Conservation (phyloP, 139 green algal species). For the Limnomonas spitsbergensis region DNA sequence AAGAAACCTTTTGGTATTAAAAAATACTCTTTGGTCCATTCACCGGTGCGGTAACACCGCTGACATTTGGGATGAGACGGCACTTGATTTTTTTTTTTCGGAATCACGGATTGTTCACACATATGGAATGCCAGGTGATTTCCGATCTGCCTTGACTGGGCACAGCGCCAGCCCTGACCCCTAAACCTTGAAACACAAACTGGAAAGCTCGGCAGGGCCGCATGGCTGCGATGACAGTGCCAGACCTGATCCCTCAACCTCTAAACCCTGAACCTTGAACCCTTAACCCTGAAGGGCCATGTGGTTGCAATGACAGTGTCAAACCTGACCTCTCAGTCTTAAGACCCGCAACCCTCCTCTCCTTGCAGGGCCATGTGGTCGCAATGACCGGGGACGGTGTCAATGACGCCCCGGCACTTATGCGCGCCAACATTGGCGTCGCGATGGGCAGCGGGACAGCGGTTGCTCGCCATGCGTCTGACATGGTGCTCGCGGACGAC, state of each 20-base stretch:
- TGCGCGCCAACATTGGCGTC: conserved; percentile 78
- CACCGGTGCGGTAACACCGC: too few species aligned
- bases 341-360: neutral
- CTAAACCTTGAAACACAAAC: too few species aligned
- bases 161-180: too few species aligned
- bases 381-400: conserved; percentile 84
- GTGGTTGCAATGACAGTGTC: neutral
- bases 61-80: too few species aligned
- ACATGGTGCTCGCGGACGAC: conserved; percentile 98
- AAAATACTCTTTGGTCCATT: too few species aligned
- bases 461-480: conserved; percentile 75
- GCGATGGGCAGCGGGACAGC: conserved; percentile 88
- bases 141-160: too few species aligned
- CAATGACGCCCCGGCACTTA: conserved; percentile 84
- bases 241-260: neutral
- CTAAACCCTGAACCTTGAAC: neutral
- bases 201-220: too few species aligned
- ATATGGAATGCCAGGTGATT: too few species aligned
- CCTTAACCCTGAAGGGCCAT: neutral
- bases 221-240: too few species aligned
- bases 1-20: too few species aligned
- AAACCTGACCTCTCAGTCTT: neutral
- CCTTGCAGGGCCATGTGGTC: conserved; percentile 72
- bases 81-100: too few species aligned
- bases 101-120: too few species aligned